Base-by-base conservation (phyloP, 169 alveolate species). In the Eimeria brunetti region DNA sequence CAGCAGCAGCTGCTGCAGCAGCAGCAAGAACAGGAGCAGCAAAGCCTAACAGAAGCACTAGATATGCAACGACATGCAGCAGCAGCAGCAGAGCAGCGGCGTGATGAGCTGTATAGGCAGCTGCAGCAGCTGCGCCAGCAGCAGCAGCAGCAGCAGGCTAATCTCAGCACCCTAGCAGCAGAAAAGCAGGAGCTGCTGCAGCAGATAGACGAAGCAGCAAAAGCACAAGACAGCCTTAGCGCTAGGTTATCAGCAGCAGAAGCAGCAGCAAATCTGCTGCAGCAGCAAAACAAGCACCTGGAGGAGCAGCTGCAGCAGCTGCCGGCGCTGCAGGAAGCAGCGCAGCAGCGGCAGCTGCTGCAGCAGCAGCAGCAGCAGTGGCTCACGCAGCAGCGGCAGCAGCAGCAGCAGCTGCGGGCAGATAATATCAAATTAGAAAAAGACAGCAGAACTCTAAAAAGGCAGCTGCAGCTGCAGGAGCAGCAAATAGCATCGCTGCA, bases 41-140 rank as follows among this genome's bases (percentile, higher is more conserved):
- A 36, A 22, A 27, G 60, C 22, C 44, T 60, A n/a, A n/a, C 91
- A 0, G 80, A 84, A 22, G 60, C 51, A 0, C 12, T 84, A 6
- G 76, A 60, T 2, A n/a, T 84, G 80, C 91, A 84, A 0, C 76
- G 91, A 20, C 36, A 84, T 38, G 64, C 91, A 53, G 78, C 91
- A 53, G 78, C 78, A 84, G 38, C 12, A 22, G 91, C 91, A 33
- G 91, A 84, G 58, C 80, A 84, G 80, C 38, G 91, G 62, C 56
- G 91, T 58, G 91, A 84, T 24, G 91, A 84, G 76, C 91, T 84
- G 41, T 84, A 84, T 36, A 44, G 22, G 7, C 91, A 84, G 91
- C 91, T 84, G 91, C 91, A 84, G 76, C 91, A 84, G 76, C 80
- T 84, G 80, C 56, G 91, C 60, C 91, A 84, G 91, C 91, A 84